These are phyloP conservation scores for Paxillus rubicundulus DNA, from an alignment of 768 basidiomycete species.

Conservation along the genomic window DNA sequence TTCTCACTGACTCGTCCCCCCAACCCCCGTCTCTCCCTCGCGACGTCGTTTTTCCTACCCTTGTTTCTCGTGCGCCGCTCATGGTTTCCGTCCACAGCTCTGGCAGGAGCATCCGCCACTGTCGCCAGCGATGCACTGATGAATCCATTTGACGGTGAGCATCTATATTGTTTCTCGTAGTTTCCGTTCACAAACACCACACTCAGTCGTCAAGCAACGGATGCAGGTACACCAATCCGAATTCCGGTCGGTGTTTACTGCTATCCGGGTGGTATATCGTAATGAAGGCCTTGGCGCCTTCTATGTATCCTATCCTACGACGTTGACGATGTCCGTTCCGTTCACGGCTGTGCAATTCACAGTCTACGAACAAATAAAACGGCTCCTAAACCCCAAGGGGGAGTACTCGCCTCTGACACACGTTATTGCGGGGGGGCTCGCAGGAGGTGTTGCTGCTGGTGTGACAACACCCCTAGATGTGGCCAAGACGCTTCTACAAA, in stretches of 20 bases:
- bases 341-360: constrained; percentile 99
- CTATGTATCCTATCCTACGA: constrained; percentile 98
- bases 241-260: constrained; percentile 84
- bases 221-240: constrained; percentile 97
- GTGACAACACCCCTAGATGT: constrained; percentile 97
- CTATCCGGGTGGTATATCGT: constrained; percentile 79
- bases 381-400: constrained; percentile 76
- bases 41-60: neutral
- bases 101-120: constrained; percentile 93
- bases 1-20: constrained; percentile 1
- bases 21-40: constrained; percentile 1
- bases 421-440: constrained; percentile 86
- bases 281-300: constrained; percentile 88
- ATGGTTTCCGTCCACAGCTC: constrained; percentile 47
- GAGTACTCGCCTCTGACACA: constrained; percentile 93
- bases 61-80: constrained; percentile 4
- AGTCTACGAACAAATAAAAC: constrained; percentile 92
- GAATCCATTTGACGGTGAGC: constrained; percentile 98
- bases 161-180: constrained; percentile 1
- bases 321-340: constrained; percentile 92
- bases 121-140: constrained; percentile 95
- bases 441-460: constrained; percentile 92
- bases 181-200: constrained; percentile 14
- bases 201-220: constrained; percentile 99
- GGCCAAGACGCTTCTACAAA: constrained; percentile 95